Base-by-base conservation (phyloP, 768 basidiomycete species). In the Pleurotus pulmonarius region DNA sequence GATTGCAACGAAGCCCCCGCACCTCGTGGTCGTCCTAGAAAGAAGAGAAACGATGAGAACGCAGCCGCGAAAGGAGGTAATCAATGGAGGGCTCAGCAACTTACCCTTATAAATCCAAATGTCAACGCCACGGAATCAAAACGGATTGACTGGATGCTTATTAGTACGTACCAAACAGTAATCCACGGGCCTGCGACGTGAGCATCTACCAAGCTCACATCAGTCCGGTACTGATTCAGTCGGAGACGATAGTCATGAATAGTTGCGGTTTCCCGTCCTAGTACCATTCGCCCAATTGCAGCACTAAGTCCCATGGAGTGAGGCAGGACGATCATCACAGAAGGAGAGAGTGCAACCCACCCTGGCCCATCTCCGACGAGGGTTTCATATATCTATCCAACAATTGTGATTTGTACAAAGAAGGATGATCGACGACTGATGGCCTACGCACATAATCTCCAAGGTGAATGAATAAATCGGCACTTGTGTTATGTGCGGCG, bases 121-220 rank as follows among this genome's bases (percentile, higher is more conserved):
- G 22, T 44, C 41, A 16, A 6, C 16, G 25, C 41, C n/a, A 44
- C 41, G 29, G 29, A 34, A 34, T 34, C 29, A 34, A 34, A 34
- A 34, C 29, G 29, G 29, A 34, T 34, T 11, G 29, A 34, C 29
- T 34, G 20, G 9, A 34, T 34, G 29, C 29, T 34, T 34, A n/a
- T 55, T 47, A 41, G 24, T 24, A 62, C 74, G 52, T 60, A 77
- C 78, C 79, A 81, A n/a, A 82, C 78, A 4, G 76, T 78, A 58
- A 82, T 80, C 82, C 82, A 85, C 7, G 81, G 82, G 20, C 69
- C 73, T 45, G 67, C 70, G 59, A 74, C 74, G 65, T 83, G 83
- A 6, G 80, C 79, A 52, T 65, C 64, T n/a, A 72, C 64, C 34
- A 83, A 70, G 58, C 77, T 74, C 7, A 65, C 62, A 58, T 85